Conservation (phyloP, 73 alveolate species). For the Blepharisma japonicum region DNA sequence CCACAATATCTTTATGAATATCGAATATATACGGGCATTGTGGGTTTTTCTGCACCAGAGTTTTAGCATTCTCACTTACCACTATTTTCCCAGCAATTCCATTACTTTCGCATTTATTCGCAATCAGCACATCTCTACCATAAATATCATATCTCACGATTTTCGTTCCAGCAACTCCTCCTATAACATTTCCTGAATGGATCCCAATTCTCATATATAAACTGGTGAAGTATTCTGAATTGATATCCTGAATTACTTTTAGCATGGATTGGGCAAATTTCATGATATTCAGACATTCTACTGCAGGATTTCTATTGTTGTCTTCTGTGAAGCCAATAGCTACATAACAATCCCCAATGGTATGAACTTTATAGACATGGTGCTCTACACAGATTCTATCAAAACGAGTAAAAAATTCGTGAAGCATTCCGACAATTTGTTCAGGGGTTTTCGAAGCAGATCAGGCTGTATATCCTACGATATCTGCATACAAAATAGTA, state of each 20-base stretch:
- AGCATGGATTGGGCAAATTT: conserved; percentile 33
- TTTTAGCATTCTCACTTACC: conserved; percentile 3
- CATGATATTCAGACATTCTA: conserved; percentile 38
- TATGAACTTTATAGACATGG: conserved; percentile 50
- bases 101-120: conserved; percentile 30
- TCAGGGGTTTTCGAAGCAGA: conserved; percentile 44
- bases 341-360: conserved; percentile 66
- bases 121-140: conserved; percentile 25
- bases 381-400: conserved; percentile 42
- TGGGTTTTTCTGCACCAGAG: neutral
- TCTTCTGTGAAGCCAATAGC: conserved; percentile 55
- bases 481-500: conserved; percentile 55
- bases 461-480: conserved; percentile 58
- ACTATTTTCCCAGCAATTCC: conserved; percentile 26
- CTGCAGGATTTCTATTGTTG: conserved; percentile 23
- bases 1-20: neutral
- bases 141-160: conserved; percentile 30
- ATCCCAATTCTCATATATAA: conserved; percentile 48
- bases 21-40: neutral
- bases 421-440: conserved; percentile 47
- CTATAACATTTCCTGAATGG: conserved; percentile 50
- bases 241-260: conserved; percentile 27
- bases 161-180: conserved; percentile 28
- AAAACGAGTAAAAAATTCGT: conserved; percentile 45
- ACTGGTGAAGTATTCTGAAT: conserved; percentile 32